phyloP scores from a whole-genome alignment of 1,139 yeast genomes.

The Debaryomyces coudertii region DNA sequence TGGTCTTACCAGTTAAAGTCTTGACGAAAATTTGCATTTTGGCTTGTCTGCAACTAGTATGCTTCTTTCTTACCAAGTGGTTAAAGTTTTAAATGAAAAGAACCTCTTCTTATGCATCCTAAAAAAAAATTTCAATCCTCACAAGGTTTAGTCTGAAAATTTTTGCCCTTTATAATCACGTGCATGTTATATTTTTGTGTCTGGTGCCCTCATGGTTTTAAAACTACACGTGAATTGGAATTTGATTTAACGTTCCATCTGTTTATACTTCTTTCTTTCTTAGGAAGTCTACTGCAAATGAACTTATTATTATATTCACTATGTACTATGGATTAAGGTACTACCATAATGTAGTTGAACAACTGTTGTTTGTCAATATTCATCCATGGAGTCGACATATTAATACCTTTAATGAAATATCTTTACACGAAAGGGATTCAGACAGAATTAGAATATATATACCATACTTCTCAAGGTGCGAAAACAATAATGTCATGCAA shows the following conservation, averaged over 20 bases:
- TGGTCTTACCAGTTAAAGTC: conserved; percentile 98
- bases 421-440: background rate
- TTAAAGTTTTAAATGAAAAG: conserved; percentile 6
- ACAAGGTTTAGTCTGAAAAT: background rate
- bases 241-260: too few species aligned
- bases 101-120: background rate
- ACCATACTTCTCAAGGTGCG: too few species aligned
- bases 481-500: background rate
- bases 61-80: conserved; percentile 56
- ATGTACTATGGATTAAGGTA: background rate
- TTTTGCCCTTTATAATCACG: background rate
- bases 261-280: background rate
- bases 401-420: background rate
- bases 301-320: background rate
- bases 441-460: background rate
- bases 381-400: background rate
- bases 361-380: too few species aligned
- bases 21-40: conserved; percentile 98
- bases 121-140: conserved; percentile 1
- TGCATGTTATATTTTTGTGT: background rate
- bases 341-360: background rate
- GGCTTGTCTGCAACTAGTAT: conserved; percentile 50
- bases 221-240: background rate
- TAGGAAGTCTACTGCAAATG: background rate
- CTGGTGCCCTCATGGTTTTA: background rate